Base-by-base conservation (phyloP, 2,329 filamentous ascomycete species). In the Trichoderma guizhouense region DNA sequence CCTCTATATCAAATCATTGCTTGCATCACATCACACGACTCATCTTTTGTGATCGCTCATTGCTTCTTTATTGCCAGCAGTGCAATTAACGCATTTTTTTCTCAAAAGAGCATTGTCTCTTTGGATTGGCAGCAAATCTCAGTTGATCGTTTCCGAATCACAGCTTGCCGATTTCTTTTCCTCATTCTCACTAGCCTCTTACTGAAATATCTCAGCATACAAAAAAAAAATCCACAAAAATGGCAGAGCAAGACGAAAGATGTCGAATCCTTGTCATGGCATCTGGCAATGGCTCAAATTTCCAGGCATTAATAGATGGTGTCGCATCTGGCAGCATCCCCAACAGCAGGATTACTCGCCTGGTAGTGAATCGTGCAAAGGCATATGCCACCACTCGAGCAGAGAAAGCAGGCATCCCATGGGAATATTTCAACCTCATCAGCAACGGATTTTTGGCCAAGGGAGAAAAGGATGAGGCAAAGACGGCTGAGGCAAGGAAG, bases 391-490 rank as follows among this genome's bases (percentile, higher is more conserved):
- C 74, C 8, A 75, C 76, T 47, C 79, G 83, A 47, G 84, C 83
- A 8, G 81, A 83, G 30, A n/a, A 84, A 80, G 26, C 55, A 78
- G 82, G 80, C 71, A 95, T 97, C 71, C 90, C 92, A 0, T 93
- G 89, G 70, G 88, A 89, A 69, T 95, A 95, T 84, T 94, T 95
- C 86, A 95, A 95, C 81, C 88, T 96, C 53, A 86, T 95, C 71
- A 87, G 88, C 43, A 91, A 93, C 82, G 94, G 93, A 72, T 88
- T 87, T 78, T 79, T 84, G 68, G 74, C 75, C n/a, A 83, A 84
- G 71, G 85, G 86, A 36, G 93, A 63, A 7, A 64, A 32, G 21
- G 62, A 64, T 24, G 62, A 63, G 7, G 14, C 34, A 93, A 80
- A 83, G 81, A 73, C 90, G 79, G 76, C 83, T 18, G 85, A 88